phyloP scores from a whole-genome alignment of 257 asterid genomes.

The Solanum chilense region DNA sequence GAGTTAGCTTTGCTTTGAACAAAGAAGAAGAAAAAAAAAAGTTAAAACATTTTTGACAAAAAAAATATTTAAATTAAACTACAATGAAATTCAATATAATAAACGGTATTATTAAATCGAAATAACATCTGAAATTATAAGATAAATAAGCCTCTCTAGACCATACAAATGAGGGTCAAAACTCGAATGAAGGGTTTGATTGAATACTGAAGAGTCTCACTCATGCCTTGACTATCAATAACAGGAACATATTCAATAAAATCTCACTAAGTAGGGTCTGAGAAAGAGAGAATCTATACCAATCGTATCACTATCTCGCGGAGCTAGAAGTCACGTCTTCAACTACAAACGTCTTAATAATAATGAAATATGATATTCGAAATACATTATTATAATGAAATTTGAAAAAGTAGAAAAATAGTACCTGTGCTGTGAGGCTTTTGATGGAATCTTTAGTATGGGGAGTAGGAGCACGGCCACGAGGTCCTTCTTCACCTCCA shows the following conservation, averaged over 20 bases:
- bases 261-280: not conserved
- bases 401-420: not conserved
- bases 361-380: not conserved
- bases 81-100: not conserved
- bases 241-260: not conserved
- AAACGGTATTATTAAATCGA: not conserved
- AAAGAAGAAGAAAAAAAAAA: not conserved
- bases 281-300: too few relatives aligned
- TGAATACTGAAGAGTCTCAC: not conserved
- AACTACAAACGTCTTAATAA: not conserved
- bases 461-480: slow-evolving; percentile 57
- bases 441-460: slow-evolving; percentile 89
- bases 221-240: not conserved
- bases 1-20: not conserved
- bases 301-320: rapidly evolving
- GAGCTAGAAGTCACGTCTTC: not conserved
- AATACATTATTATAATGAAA: not conserved
- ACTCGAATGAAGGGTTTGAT: too few relatives aligned
- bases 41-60: not conserved
- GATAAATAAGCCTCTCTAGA: not conserved
- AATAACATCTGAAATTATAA: not conserved
- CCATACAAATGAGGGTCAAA: not conserved
- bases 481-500: slow-evolving; percentile 56
- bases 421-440: slow-evolving; percentile 96
- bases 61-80: too few relatives aligned